These are phyloP conservation scores for Penicillium sp. DNA, from an alignment of 2,329 filamentous ascomycete genomes.

Conservation along the genomic window DNA sequence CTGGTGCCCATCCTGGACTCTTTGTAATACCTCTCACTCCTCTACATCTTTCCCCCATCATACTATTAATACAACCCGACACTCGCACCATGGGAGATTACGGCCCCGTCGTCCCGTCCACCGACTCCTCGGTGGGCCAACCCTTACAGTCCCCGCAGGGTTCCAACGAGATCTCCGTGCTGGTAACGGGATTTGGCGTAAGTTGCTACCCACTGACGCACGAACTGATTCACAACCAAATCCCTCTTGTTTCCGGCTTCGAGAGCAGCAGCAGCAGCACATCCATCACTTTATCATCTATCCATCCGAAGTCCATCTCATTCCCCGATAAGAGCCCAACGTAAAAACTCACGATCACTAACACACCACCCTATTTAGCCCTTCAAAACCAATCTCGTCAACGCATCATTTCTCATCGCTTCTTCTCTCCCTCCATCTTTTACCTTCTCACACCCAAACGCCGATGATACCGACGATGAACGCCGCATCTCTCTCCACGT, in stretches of 20 bases:
- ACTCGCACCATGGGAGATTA: conserved; percentile 39
- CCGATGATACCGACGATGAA: conserved; percentile 24
- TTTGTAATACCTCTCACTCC: background rate
- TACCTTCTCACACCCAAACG: conserved; percentile 51
- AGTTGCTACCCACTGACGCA: conserved; percentile 23
- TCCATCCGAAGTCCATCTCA: background rate
- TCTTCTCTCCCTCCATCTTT: conserved; percentile 68
- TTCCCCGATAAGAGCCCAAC: background rate
- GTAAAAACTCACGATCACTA: background rate
- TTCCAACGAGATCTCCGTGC: conserved; percentile 38
- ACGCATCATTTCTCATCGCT: conserved; percentile 82
- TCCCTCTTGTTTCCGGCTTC: conserved; percentile 10
- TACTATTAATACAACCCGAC: conserved; percentile 4
- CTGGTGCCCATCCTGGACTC: background rate
- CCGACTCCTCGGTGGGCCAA: conserved; percentile 20
- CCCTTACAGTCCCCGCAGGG: conserved; percentile 21
- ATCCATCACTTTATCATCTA: background rate
- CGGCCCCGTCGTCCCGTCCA: conserved; percentile 26
- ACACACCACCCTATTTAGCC: conserved; percentile 56
- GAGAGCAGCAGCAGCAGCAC: background rate
- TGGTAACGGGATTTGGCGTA: conserved; percentile 45
- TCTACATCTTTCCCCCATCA: conserved; percentile 3
- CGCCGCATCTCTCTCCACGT: conserved; percentile 47
- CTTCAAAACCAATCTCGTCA: conserved; percentile 73
- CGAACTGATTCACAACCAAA: conserved; percentile 18